Evolutionary conservation across 1,284 basidiomycete species (phyloP).

Genomic region (Cutaneotrichosporon sp.): DNA sequence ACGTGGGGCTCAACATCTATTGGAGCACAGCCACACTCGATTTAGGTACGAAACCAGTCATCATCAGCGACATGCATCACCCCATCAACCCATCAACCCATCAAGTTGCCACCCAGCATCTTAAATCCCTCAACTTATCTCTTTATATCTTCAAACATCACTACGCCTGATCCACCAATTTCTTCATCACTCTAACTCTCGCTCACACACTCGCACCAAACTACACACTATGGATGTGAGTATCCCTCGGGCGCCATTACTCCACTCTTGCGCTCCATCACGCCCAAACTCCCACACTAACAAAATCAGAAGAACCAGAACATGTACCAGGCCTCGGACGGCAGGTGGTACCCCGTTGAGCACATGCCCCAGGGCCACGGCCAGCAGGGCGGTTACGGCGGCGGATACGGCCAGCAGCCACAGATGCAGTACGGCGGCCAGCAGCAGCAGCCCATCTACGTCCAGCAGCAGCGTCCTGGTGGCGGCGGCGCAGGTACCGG

Average conservation of each 20-base stretch:
- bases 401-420: constrained; percentile 14
- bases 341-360: constrained; percentile 27
- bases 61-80: background rate
- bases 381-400: constrained; percentile 7
- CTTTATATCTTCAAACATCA: background rate
- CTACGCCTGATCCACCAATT: background rate
- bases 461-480: constrained; percentile 24
- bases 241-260: background rate
- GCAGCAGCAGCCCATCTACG: constrained; percentile 24
- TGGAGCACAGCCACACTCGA: background rate
- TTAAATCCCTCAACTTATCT: background rate
- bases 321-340: constrained; percentile 29
- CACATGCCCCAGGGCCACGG: constrained; percentile 22
- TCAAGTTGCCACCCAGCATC: constrained; percentile 6
- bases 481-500: constrained; percentile 16
- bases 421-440: constrained; percentile 23
- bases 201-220: background rate
- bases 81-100: too few species aligned
- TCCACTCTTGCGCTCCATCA: background rate
- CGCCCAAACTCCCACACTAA: background rate
- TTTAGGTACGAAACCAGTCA: background rate
- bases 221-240: constrained; percentile 12
- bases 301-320: constrained; percentile 14
- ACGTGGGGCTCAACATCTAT: too few species aligned
- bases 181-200: background rate